phyloP scores from a whole-genome alignment of 768 basidiomycete species.

The Panellus pusillus region DNA sequence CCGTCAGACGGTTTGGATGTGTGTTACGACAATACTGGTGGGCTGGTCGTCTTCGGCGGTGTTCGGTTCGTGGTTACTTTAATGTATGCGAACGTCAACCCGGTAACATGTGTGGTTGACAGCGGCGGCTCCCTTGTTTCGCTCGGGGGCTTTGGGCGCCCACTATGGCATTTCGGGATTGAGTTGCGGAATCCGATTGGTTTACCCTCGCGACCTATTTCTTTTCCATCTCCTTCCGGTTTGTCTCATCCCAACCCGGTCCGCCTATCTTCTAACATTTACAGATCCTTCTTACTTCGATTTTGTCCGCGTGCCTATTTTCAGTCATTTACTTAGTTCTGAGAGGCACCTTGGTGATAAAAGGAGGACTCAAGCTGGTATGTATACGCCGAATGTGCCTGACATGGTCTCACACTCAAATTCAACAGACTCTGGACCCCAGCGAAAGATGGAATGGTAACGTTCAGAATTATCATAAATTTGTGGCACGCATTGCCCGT shows the following conservation, averaged over 20 bases:
- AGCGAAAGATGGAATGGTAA: conserved; percentile 42
- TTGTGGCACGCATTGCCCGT: conserved; percentile 60
- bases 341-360: conserved; percentile 53
- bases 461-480: conserved; percentile 55
- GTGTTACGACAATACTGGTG: conserved; percentile 37
- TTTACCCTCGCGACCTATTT: conserved; percentile 44
- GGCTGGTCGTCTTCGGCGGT: conserved; percentile 57
- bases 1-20: conserved; percentile 51
- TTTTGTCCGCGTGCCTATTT: conserved; percentile 57
- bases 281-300: conserved; percentile 59
- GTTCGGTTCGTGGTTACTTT: conserved; percentile 42
- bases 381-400: too few species aligned
- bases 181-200: conserved; percentile 50
- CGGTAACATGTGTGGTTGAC: conserved; percentile 1
- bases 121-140: conserved; percentile 40
- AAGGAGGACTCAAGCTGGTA: conserved; percentile 47
- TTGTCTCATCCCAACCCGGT: background rate
- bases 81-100: background rate
- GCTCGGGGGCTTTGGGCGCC: conserved; percentile 25
- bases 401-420: too few species aligned
- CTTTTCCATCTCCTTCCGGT: conserved; percentile 66
- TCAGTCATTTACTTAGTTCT: conserved; percentile 62
- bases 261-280: background rate
- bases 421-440: conserved; percentile 38
- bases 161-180: conserved; percentile 55